Percentiles rank a stretch among this genome's conserved stretches.
phyloP scores from a whole-genome alignment of 2,329 filamentous ascomycete genomes.

The Nemania sp. region DNA sequence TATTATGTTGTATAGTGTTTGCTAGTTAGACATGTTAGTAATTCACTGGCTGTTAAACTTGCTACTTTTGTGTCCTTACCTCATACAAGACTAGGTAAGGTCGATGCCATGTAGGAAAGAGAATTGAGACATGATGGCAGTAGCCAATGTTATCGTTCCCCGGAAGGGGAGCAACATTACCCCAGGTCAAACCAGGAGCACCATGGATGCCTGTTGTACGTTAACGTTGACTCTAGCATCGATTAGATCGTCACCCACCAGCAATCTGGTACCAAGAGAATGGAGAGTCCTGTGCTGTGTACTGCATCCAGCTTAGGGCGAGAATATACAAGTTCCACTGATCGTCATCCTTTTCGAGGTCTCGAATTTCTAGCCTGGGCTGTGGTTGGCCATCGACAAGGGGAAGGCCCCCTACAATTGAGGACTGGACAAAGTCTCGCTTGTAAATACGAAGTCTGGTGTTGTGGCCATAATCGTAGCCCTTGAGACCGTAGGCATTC shows the following conservation, averaged over 20 bases:
- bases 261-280: slow-evolving; percentile 84
- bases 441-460: slow-evolving; percentile 54
- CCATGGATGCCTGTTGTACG: slow-evolving; percentile 77
- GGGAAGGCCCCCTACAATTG: slow-evolving; percentile 59
- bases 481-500: slow-evolving; percentile 27
- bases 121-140: slow-evolving; percentile 79
- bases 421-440: slow-evolving; percentile 53
- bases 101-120: slow-evolving; percentile 87
- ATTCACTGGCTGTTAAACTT: neutral
- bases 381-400: slow-evolving; percentile 57
- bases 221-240: slow-evolving; percentile 33
- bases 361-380: slow-evolving; percentile 73
- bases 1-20: slow-evolving; percentile 51
- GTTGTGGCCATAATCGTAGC: slow-evolving; percentile 66
- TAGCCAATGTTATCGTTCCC: slow-evolving; percentile 74
- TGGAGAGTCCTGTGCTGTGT: slow-evolving; percentile 69
- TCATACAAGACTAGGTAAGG: slow-evolving; percentile 77
- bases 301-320: slow-evolving; percentile 78
- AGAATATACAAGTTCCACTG: slow-evolving; percentile 83
- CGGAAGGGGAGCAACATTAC: slow-evolving; percentile 61
- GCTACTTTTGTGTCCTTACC: slow-evolving; percentile 52
- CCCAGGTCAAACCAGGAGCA: slow-evolving; percentile 71
- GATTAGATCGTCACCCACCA: slow-evolving; percentile 59
- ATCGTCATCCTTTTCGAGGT: slow-evolving; percentile 72
- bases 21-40: slow-evolving; percentile 51